Conservation (phyloP, 2,329 filamentous ascomycete species). For the Aspergillus fumigatus region DNA sequence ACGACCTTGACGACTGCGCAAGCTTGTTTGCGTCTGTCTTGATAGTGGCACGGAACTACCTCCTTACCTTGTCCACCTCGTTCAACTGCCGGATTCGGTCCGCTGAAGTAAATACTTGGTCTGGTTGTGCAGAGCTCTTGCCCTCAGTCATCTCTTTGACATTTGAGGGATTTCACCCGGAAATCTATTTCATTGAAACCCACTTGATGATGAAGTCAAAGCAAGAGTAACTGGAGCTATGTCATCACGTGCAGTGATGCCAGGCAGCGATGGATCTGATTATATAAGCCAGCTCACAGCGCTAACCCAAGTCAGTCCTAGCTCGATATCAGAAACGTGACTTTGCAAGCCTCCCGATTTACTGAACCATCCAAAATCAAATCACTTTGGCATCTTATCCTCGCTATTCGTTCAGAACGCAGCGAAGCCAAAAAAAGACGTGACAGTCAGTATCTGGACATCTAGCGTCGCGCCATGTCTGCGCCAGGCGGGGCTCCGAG, state of each 20-base stretch:
- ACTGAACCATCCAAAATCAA: neutral
- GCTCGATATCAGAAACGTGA: slow-evolving; percentile 22
- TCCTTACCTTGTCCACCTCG: slow-evolving; percentile 64
- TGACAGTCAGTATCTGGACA: neutral
- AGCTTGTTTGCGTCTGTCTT: neutral
- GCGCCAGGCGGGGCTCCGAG: slow-evolving; percentile 44
- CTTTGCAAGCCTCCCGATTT: slow-evolving; percentile 10
- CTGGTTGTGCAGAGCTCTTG: slow-evolving; percentile 19
- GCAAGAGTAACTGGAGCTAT: neutral
- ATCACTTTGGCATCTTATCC: neutral
- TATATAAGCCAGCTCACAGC: neutral
- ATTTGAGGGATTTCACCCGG: neutral
- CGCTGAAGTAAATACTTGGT: slow-evolving; percentile 58
- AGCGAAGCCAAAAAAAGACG: neutral
- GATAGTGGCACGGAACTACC: neutral
- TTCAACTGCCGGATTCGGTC: slow-evolving; percentile 78
- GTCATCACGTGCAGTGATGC: slow-evolving; percentile 9
- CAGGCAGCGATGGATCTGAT: neutral
- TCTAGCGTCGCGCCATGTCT: slow-evolving; percentile 33
- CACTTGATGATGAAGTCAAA: neutral
- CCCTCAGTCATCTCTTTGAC: slow-evolving; percentile 19
- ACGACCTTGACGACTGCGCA: neutral
- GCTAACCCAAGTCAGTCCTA: slow-evolving; percentile 1
- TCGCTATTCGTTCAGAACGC: neutral
- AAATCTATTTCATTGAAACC: neutral